Base-by-base conservation (phyloP, 441 rosid species). In the Gossypium lobatum region DNA sequence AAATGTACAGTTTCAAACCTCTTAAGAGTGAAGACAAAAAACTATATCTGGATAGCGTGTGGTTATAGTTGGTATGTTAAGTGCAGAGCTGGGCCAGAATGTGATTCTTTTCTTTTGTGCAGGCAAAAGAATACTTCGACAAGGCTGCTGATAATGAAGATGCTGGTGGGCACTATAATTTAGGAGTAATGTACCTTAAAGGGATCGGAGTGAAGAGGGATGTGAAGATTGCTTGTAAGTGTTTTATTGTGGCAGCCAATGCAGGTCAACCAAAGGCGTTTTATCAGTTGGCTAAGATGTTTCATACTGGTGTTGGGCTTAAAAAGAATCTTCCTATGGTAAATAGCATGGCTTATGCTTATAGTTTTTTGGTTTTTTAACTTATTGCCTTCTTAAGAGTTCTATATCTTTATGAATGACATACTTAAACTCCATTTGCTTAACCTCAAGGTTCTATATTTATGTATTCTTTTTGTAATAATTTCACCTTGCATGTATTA, bases 231-330 rank as follows among this genome's bases (percentile, higher is more conserved):
- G 99, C 98, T 1, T 87, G 89, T 78, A 83, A 82, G 65, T 86
- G 80, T 80, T 92, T 96, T 78, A 78, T 91, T 58, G 77, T 62
- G 53, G 99, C 98, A 82, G 98, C 99, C 61, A 96, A 93, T 83
- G 89, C 85, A 46, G 98, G 97, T 77, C 97, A 91, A 77, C 97
- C 97, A 25, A 96, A 96, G 88, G 99, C 98, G 58, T 91, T 92
- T 82, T 96, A 91, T 85, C 99, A 96, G 85, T 86, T 96, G 78
- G 99, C 97, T 60, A 96, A 88, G 87, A 96, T 93, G 99, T 96
- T 93, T 78, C 99, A 92, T 65, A 96, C 89, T 42, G 99, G 99
- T 65, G 86, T 96, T 45, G 98, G 97, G 73, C 96, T 96, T 72
- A 89, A 91, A 78, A 89, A 89, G 83, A 89, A 88, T 83, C 85